phyloP scores from a whole-genome alignment of 139 green algal species.

The Zygnema circumcarinatum region DNA sequence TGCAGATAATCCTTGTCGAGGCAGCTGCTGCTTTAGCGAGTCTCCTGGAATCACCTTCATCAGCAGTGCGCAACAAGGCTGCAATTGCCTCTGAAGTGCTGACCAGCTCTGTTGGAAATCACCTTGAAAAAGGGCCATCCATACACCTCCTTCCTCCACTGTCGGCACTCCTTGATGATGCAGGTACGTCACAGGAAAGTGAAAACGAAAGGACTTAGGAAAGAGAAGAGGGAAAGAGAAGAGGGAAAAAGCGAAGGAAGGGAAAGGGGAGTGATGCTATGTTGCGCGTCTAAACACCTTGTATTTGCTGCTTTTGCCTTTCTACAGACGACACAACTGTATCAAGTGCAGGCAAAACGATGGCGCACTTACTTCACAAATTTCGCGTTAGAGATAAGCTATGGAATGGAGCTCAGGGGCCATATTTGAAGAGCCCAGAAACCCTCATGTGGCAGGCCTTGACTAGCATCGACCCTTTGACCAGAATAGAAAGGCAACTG shows the following conservation, averaged over 20 bases:
- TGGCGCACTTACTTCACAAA: neutral
- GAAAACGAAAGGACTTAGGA: too few species aligned
- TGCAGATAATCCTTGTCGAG: neutral
- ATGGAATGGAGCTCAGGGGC: neutral
- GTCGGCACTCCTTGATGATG: neutral
- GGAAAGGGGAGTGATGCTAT: too few species aligned
- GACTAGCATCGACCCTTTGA: neutral
- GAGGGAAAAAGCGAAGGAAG: too few species aligned
- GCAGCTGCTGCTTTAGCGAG: neutral
- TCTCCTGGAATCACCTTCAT: neutral
- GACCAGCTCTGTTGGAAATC: neutral
- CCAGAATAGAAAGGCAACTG: neutral
- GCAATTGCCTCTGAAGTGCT: neutral
- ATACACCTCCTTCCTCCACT: neutral
- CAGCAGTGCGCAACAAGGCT: neutral
- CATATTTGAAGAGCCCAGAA: neutral
- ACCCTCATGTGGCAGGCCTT: neutral
- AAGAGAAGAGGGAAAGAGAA: too few species aligned
- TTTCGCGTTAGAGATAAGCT: neutral
- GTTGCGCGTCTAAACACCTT: too few species aligned
- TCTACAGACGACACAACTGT: neutral
- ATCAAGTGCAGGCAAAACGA: neutral
- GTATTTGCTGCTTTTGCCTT: neutral
- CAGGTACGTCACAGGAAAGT: neutral
- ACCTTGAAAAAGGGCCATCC: neutral